Evolutionary conservation across 2,329 filamentous ascomycete species (phyloP), one percentile per base, ranked within the genome.

Genomic region (Fusarium sarcochroum): DNA sequence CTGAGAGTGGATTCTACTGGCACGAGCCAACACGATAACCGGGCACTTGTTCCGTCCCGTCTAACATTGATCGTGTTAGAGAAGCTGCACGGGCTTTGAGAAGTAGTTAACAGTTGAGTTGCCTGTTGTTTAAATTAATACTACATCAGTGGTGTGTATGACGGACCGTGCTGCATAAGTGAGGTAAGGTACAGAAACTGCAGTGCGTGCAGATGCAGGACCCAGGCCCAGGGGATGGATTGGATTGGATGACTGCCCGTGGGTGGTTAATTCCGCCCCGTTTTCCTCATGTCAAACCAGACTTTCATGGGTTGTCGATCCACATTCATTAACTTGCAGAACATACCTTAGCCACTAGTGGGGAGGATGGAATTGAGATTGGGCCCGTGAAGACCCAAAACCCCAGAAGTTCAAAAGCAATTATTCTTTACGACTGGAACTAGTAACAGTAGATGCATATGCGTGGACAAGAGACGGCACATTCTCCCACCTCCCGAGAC

Each of bases 391-490:
- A 25, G 45, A 40, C 55, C 47, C 42, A 25, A 25, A 23, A 59
- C 51, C 63, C 64, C 25, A 55, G 60, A 66, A 70, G 44, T 38
- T 42, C 27, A 69, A 63, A 71, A 71, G 68, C 56, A 70, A 69
- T 68, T 64, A 54, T 67, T 54, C 42, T 54, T 44, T 55, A 56
- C 32, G 13, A 11, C 41, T 40, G 14, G 34, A 21, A 20, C 37
- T 32, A 8, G 17, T 34, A 55, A 20, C n/a, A 55, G 49, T 23
- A 38, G 30, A 6, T 34, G 37, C 38, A 55, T 40, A 23, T 50
- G 38, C 30, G 9, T 41, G 15, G 40, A 23, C 40, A 46, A 49
- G 48, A 46, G 44, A 42, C 37, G 20, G 53, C 47, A 44, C 21
- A 53, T 49, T 49, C 41, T 50, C 41, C 27, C 35, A 41, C 41